These are phyloP conservation scores for Erysiphe neolycopersici DNA, from an alignment of 2,329 filamentous ascomycete genomes.

Conservation along the genomic window DNA sequence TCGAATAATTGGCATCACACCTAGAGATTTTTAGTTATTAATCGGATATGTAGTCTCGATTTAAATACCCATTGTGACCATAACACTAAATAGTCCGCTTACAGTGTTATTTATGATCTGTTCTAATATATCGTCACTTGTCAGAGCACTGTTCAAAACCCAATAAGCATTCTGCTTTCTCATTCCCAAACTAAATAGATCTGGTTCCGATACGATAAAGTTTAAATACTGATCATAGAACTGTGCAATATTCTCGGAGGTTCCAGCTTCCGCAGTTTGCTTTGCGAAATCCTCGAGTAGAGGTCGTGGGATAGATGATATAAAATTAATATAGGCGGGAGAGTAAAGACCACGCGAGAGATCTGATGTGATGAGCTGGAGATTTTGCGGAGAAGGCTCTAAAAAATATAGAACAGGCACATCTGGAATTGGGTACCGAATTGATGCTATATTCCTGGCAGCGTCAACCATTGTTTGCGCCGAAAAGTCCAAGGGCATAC, in stretches of 20 bases:
- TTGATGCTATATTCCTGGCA: constrained; percentile 47
- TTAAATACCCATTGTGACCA: constrained; percentile 74
- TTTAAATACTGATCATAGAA: constrained; percentile 94
- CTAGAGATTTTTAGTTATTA: constrained; percentile 18
- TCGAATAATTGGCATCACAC: constrained; percentile 79
- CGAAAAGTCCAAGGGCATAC: constrained; percentile 21
- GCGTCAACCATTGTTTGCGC: constrained; percentile 6
- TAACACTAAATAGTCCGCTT: constrained; percentile 86
- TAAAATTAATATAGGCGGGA: constrained; percentile 88
- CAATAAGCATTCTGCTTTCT: constrained; percentile 78
- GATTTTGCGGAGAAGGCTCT: constrained; percentile 59
- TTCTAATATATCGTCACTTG: constrained; percentile 74
- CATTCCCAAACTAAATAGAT: constrained; percentile 84
- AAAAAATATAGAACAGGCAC: constrained; percentile 93
- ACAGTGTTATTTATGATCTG: constrained; percentile 73
- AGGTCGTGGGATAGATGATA: constrained; percentile 72
- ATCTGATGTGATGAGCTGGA: constrained; percentile 61
- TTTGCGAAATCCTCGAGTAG: constrained; percentile 85
- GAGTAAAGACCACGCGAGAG: constrained; percentile 71
- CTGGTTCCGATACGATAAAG: constrained; percentile 86
- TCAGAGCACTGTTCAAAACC: constrained; percentile 83
- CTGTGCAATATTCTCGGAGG: constrained; percentile 71
- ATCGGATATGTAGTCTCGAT: not conserved
- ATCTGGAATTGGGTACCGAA: constrained; percentile 76
- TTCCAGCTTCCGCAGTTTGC: constrained; percentile 60